Conservation (phyloP, 148 eudicot genomes). For the Dysphania ambrosioides region DNA sequence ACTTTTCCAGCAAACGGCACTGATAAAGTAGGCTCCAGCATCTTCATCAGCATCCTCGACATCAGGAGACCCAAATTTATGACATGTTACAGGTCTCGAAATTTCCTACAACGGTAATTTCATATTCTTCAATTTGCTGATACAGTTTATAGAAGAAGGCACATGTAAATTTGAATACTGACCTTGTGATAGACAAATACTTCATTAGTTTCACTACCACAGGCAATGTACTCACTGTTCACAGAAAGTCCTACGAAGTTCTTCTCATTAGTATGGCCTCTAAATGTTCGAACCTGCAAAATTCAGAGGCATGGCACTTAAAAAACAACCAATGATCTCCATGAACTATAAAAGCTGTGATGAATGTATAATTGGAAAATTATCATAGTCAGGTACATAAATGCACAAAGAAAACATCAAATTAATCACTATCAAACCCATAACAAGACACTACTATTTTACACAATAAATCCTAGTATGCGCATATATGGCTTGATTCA, state of each 20-base stretch:
- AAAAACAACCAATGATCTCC: background rate
- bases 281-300: constrained; percentile 64
- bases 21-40: constrained; percentile 70
- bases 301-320: background rate
- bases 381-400: background rate
- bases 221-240: constrained; percentile 75
- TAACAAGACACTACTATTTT: too few species aligned
- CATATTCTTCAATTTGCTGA: constrained; percentile 2
- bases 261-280: constrained; percentile 89
- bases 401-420: background rate
- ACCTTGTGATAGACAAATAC: constrained; percentile 93
- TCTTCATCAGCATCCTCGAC: constrained; percentile 70
- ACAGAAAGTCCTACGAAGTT: constrained; percentile 88
- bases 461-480: too few species aligned
- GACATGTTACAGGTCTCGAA: constrained; percentile 72
- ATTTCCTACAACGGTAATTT: constrained; percentile 51
- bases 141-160: constrained; percentile 1
- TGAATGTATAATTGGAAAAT: background rate
- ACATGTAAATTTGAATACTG: constrained; percentile 12
- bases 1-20: constrained; percentile 95
- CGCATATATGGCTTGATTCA: too few species aligned
- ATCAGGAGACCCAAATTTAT: constrained; percentile 63
- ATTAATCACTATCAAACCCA: background rate
- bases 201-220: constrained; percentile 95
- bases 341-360: background rate